Evolutionary conservation across 768 basidiomycete genomes (phyloP).

Genomic region (Amyloporia xantha): DNA sequence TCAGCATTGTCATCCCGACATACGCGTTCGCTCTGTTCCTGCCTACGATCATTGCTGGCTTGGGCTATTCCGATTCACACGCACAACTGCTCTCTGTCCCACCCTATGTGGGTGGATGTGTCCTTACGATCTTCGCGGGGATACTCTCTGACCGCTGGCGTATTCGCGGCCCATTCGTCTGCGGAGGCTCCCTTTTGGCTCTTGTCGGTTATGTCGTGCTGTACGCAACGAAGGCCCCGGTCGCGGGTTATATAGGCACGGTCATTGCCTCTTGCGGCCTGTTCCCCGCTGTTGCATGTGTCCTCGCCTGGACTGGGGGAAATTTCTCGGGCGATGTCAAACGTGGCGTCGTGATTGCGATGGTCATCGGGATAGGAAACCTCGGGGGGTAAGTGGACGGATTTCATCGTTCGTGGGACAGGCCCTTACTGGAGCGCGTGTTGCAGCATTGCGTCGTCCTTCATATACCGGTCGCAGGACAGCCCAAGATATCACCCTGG

Average conservation of each 20-base stretch:
- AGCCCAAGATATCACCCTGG: slow-evolving; percentile 12
- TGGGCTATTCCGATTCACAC: slow-evolving; percentile 45
- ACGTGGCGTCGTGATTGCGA: slow-evolving; percentile 44
- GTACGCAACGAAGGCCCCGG: slow-evolving; percentile 2
- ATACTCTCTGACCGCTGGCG: slow-evolving; percentile 5
- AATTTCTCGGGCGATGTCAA: slow-evolving; percentile 51
- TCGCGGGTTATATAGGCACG: slow-evolving; percentile 37
- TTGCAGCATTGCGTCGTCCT: slow-evolving; percentile 35
- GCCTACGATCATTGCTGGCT: slow-evolving; percentile 57
- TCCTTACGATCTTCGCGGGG: slow-evolving; percentile 4
- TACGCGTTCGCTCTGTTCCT: slow-evolving; percentile 46
- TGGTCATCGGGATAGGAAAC: slow-evolving; percentile 51
- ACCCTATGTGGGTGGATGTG: slow-evolving; percentile 22
- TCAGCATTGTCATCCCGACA: slow-evolving; percentile 23
- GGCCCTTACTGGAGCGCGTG: not conserved
- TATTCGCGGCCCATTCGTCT: slow-evolving; percentile 5
- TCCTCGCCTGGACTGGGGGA: slow-evolving; percentile 48
- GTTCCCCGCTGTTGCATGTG: slow-evolving; percentile 42
- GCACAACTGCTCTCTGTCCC: slow-evolving; percentile 57
- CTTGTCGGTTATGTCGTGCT: slow-evolving; percentile 6
- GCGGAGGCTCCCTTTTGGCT: not conserved
- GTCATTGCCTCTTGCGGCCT: slow-evolving; percentile 47
- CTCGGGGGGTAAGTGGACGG: slow-evolving; percentile 36
- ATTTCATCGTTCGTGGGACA: not conserved
- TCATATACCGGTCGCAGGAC: slow-evolving; percentile 26